Evolutionary conservation across 192 early-diverging fungal genomes (phyloP).

Genomic region (Coemansia sp.): DNA sequence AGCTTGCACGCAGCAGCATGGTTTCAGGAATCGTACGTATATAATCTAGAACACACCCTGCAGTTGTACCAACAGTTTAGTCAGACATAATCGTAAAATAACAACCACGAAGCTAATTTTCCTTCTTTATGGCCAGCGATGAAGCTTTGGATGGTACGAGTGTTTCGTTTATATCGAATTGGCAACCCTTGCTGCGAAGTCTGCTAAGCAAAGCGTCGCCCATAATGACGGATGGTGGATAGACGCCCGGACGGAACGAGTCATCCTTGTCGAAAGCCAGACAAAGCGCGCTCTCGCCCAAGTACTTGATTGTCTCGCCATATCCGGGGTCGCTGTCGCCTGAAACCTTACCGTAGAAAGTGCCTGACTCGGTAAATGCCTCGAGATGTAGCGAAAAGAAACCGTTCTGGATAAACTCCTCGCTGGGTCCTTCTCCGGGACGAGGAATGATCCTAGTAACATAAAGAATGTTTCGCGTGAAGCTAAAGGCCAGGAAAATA

Average conservation of each 20-base stretch:
- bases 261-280: conserved; percentile 64
- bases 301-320: conserved; percentile 75
- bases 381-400: conserved; percentile 47
- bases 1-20: conserved; percentile 20
- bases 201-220: conserved; percentile 70
- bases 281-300: conserved; percentile 78
- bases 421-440: conserved; percentile 74
- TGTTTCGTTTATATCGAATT: conserved; percentile 45
- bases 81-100: background rate
- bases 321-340: conserved; percentile 80
- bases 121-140: conserved; percentile 4
- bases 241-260: conserved; percentile 66
- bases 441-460: conserved; percentile 61
- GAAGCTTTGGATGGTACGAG: conserved; percentile 4
- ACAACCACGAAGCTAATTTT: background rate
- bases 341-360: conserved; percentile 50
- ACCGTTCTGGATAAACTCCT: conserved; percentile 54
- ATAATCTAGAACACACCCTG: background rate
- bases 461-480: conserved; percentile 56
- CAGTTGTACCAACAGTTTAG: background rate
- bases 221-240: conserved; percentile 82
- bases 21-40: conserved; percentile 1
- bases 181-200: conserved; percentile 64
- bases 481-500: conserved; percentile 41
- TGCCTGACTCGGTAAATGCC: conserved; percentile 25